Conservation (phyloP, 345 rosid genomes). For the Gossypium stocksii region DNA sequence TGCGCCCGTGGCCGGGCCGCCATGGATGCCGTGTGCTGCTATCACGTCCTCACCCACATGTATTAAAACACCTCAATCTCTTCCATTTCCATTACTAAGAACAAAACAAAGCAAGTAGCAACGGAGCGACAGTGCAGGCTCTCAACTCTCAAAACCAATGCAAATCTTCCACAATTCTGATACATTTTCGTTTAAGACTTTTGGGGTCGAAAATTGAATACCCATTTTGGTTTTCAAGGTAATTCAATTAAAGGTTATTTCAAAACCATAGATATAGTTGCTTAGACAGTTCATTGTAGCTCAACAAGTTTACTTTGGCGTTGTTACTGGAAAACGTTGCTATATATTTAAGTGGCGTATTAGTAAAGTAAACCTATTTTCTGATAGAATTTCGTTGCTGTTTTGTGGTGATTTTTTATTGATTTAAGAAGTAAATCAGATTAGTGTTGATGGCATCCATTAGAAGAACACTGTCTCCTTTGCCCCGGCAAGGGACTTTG, state of each 20-base stretch:
- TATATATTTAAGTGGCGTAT: no score
- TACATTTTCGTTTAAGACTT: no score
- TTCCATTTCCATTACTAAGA: not conserved
- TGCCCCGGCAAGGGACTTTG: conserved; percentile 41
- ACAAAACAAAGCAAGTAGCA: not conserved
- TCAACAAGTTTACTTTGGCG: not conserved
- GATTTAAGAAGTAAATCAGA: conserved; percentile 1
- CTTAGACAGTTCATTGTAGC: not conserved
- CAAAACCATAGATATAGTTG: not conserved
- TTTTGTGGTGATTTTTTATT: not conserved
- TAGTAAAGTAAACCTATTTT: no score
- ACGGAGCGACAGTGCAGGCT: not conserved
- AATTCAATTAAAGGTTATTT: not conserved
- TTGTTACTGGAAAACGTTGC: not conserved
- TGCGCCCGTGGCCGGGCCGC: not conserved
- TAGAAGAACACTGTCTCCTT: conserved; percentile 52
- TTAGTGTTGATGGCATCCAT: conserved; percentile 45
- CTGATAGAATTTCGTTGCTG: conserved; percentile 14
- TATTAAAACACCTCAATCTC: not conserved
- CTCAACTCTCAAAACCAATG: no score
- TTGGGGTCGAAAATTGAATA: no score
- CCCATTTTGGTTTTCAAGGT: not conserved
- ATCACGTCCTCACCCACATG: not conserved
- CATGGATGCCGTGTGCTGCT: not conserved
- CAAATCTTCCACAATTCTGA: no score